phyloP scores from a whole-genome alignment of 768 basidiomycete species.

The Mycena maculata region DNA sequence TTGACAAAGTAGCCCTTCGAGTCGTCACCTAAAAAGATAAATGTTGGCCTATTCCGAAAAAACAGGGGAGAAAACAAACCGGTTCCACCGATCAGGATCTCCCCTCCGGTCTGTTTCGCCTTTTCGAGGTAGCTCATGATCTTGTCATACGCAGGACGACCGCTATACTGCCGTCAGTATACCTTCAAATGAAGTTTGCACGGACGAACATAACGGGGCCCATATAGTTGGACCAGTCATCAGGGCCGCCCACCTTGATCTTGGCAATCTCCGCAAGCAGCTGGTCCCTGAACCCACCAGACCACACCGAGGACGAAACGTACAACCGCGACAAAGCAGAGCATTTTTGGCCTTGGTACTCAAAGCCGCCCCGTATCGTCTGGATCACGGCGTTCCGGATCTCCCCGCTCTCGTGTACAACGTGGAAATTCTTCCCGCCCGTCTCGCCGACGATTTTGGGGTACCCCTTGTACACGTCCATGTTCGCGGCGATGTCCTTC shows the following conservation, averaged over 20 bases:
- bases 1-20: slow-evolving; percentile 94
- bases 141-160: slow-evolving; percentile 89
- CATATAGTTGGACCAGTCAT: slow-evolving; percentile 88
- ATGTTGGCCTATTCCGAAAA: not conserved
- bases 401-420: slow-evolving; percentile 90
- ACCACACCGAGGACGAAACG: slow-evolving; percentile 90
- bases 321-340: slow-evolving; percentile 93
- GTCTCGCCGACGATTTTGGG: slow-evolving; percentile 98
- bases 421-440: slow-evolving; percentile 98
- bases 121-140: slow-evolving; percentile 85
- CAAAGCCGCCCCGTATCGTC: slow-evolving; percentile 88
- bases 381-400: slow-evolving; percentile 91
- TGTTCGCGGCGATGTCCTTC: slow-evolving; percentile 92
- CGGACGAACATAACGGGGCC: slow-evolving; percentile 91
- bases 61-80: slow-evolving; percentile 64
- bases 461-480: slow-evolving; percentile 89
- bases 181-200: not conserved
- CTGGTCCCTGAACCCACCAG: slow-evolving; percentile 84
- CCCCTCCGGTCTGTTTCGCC: slow-evolving; percentile 90
- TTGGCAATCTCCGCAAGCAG: slow-evolving; percentile 80
- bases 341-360: slow-evolving; percentile 99
- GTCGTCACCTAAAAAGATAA: slow-evolving; percentile 69
- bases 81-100: slow-evolving; percentile 87
- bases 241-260: slow-evolving; percentile 85
- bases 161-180: slow-evolving; percentile 55